Evolutionary conservation across 2,329 filamentous ascomycete genomes (phyloP), one percentile per base, ranked within the genome.

Genomic region (Paecilomyces variotii): DNA sequence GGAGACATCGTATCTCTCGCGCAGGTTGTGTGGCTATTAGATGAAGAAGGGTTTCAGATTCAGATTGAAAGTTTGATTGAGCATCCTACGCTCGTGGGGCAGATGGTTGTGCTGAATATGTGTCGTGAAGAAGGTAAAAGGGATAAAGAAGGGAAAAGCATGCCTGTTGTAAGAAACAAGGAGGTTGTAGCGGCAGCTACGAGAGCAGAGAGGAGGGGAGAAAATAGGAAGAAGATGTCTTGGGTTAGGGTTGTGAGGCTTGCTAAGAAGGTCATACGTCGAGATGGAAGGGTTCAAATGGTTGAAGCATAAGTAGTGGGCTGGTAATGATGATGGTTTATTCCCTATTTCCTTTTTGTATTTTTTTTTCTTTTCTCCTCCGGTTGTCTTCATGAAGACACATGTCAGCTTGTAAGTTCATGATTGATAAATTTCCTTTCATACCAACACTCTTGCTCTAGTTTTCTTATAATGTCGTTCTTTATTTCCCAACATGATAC

Each of bases 1-100:
- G 75, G 75, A 7, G 75, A 77, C 51, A 67, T 78, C 30, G 72
- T 77, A 62, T 71, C 70, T 24, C 67, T 78, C 55, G 76, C 72
- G 1, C 74, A 76, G 34, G 64, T 77, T 4, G 70, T 69, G n/a
- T 76, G 74, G 68, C 65, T 76, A 1, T 65, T 76, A 3, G 71
- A 76, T 52, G 70, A 75, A 60, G 72, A 77, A 59, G 73, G 72
- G 5, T 68, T 75, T 54, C 70, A 70, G 53, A 68, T 76, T 2
- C 67, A 67, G 2, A 63, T 77, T 0, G 75, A 77, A 52, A 73
- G 76, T 56, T 65, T 77, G 12, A 71, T 77, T 11, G 70, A 73
- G 28, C 70, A 74, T 12, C 71, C 75, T 0, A 75, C 74, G 1
- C 74, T 77, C 69, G 63, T 76, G 9, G 74, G 72, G 0, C 74